phyloP scores from a whole-genome alignment of 2,329 filamentous ascomycete genomes.

The Colletotrichum scovillei region DNA sequence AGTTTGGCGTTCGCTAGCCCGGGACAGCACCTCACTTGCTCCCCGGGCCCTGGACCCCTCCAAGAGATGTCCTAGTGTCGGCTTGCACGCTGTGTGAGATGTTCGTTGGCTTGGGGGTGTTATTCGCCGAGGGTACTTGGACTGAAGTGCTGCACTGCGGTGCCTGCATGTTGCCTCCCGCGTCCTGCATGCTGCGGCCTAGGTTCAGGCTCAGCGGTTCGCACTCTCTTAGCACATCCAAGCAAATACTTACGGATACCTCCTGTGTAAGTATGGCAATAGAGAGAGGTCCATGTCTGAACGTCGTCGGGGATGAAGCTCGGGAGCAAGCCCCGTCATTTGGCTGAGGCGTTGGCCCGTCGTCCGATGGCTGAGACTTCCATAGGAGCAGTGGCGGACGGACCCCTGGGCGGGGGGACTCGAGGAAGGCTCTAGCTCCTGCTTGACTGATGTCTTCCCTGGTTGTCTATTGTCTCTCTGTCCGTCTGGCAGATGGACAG shows the following conservation, averaged over 20 bases:
- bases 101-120: not conserved
- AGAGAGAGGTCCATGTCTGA: not conserved
- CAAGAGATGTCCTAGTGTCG: too few relatives aligned
- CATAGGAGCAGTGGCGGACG: not conserved
- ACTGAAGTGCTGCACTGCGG: not conserved
- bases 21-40: not conserved
- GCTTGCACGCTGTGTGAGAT: not conserved
- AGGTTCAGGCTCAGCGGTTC: not conserved
- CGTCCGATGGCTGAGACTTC: constrained; percentile 25
- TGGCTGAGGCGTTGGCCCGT: not conserved
- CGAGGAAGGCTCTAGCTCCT: not conserved
- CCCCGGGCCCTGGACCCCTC: too few relatives aligned
- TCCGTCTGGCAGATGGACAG: not conserved
- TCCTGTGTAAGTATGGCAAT: too few relatives aligned
- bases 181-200: not conserved
- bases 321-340: not conserved
- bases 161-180: not conserved
- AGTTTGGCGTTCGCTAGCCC: not conserved
- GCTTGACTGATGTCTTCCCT: not conserved
- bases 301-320: not conserved
- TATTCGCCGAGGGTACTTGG: not conserved
- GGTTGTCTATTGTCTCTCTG: not conserved
- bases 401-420: not conserved
- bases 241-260: too few relatives aligned
- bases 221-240: not conserved